Base-by-base conservation (phyloP, 2,329 filamentous ascomycete genomes). In the Bisporella sp. region DNA sequence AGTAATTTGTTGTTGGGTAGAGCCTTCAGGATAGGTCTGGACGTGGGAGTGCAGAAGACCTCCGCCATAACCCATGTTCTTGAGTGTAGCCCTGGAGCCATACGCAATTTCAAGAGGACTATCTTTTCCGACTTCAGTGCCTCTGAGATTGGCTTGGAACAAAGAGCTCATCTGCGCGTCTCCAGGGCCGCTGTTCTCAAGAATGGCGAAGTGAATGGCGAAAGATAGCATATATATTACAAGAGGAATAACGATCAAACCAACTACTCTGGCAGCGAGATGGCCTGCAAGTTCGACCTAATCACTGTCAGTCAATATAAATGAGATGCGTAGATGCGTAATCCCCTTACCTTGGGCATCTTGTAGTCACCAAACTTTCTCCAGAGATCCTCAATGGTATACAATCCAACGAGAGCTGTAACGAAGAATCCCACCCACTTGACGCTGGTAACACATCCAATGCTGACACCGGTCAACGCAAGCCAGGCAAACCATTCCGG, bases 91-190 rank as follows among this genome's bases (percentile, higher is more conserved):
- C 52, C 87, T 83, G 35, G 93, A 99, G 30, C 95, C 93, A 57
- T 87, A 76, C 5, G 90, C 92, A 57, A 99, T 77, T 66, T 99
- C 93, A 12, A 99, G 78, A 28, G 95, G 93, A 64, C 91, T 96
- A 68, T 96, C 87, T 68, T 89, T 90, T 64, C 92, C 92, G 55
- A 99, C 92, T 57, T 95, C 87, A 8, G 92, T 97, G 30, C 93
- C 93, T 62, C 82, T 85, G 37, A 99, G 78, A 66, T 99, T 99
- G 45, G 95, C 93, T 69, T 99, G 93, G 79, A 99, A 99, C 46
- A 99, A 81, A 30, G 93, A 99, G 73, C 91, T 96, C 93, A 99
- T 99, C 71, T 99, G 93, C n/a, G 93, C 93, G 73, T 99, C 93
- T 49, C 93, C 93, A 6, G 95, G 93, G 21, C 93, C 93, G 62